Base-by-base conservation (phyloP, 78 protist genomes). In the Dictyostelium purpureum region DNA sequence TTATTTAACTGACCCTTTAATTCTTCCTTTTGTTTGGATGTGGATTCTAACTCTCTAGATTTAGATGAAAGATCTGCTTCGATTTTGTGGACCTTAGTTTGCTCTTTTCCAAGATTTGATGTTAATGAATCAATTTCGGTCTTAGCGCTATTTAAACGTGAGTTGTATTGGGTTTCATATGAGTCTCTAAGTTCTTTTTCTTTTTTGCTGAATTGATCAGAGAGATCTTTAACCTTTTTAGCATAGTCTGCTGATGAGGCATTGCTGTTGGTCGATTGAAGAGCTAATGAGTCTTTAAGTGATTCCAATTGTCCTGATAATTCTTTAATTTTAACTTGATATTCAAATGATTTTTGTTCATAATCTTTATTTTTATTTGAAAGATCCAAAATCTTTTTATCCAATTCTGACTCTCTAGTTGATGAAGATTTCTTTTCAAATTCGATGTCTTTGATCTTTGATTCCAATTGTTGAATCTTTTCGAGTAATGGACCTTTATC, bases 141-240 rank as follows among this genome's bases (percentile, higher is more conserved):
- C 40, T 83, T 83, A 16, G 47, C 80, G 4, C n/a, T 14, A n/a
- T 69, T 67, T 0, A 83, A 16, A 43, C 63, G 69, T 14, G 14
- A 26, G 3, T 16, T 24, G 49, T 83, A 83, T 24, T 83, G 90
- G 12, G 33, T 57, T 28, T 83, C 90, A 57, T 33, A 70, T 14
- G 74, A 12, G n/a, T 83, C 90, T 43, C 79, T 69, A 21, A 83
- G 9, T 9, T 83, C 81, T 28, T 71, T 83, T 67, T 83, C 90
- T 49, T 83, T 83, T 21, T 21, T 21, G 4, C 52, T n/a, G 57
- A 71, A 71, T 67, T 83, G 90, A n/a, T 6, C 18, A 7, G 90
- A 24, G 14, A 83, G 43, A 11, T 83, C 90, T 33, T 54, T 21
- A 10, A 83, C 11, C 43, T 83, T 52, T 2, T 56, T 61, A 0